Percentiles rank a stretch among this genome's conserved stretches.
These are phyloP conservation scores for Aspergillus flavus DNA, from an alignment of 2,329 filamentous ascomycete genomes.

Conservation along the genomic window DNA sequence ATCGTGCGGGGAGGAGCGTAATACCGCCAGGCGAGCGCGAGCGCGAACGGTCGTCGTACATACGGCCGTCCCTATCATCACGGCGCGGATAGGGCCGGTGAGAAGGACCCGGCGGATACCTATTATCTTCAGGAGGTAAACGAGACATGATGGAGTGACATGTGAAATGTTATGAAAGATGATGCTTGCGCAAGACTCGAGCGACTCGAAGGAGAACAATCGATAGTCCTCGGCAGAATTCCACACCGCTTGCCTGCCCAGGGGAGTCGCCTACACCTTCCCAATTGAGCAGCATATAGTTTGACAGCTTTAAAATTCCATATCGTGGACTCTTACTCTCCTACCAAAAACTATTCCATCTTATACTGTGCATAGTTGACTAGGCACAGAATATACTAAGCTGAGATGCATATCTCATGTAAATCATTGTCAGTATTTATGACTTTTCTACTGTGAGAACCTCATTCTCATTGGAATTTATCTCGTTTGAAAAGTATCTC, in stretches of 20 bases:
- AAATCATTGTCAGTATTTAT: too few relatives aligned
- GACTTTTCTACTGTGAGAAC: too few relatives aligned
- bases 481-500: too few relatives aligned
- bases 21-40: conserved; percentile 48
- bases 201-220: neutral
- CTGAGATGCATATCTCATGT: too few relatives aligned
- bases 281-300: neutral
- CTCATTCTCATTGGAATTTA: too few relatives aligned
- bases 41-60: conserved; percentile 50
- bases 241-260: conserved; percentile 17
- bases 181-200: neutral
- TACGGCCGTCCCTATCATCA: conserved; percentile 45
- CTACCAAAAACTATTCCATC: too few relatives aligned
- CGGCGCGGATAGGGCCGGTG: conserved; percentile 30
- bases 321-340: too few relatives aligned
- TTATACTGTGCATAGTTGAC: too few relatives aligned
- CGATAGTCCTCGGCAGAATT: conserved; percentile 19
- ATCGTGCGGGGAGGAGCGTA: conserved; percentile 50
- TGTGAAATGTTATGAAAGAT: conserved; percentile 5
- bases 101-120: conserved; percentile 24
- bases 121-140: conserved; percentile 31
- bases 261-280: neutral
- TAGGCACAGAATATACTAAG: too few relatives aligned
- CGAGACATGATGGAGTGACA: conserved; percentile 31
- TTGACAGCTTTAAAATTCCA: neutral